Evolutionary conservation across 176 grass and related monocot genomes (phyloP), one percentile per base, ranked within the genome.

Genomic region (Eragrostis nindensis): DNA sequence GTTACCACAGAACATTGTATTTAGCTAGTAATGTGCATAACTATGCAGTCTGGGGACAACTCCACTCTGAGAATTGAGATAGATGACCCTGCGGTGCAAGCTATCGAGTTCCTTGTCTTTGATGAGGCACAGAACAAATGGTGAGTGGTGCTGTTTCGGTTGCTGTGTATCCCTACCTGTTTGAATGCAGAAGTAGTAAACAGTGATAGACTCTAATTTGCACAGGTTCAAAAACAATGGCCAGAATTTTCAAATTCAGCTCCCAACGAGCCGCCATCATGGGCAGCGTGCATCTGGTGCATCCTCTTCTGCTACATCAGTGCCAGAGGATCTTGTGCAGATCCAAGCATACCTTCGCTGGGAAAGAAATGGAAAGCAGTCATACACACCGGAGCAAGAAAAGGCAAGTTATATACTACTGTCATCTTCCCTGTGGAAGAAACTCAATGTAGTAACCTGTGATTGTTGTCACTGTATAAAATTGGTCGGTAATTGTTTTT

Each of bases 321-420:
- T 99, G 50, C 96, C 90, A 26, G 96, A 95, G 86, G 96, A 99
- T 68, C 93, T 99, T 80, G 96, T 99, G 78, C 92, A 93, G 87
- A 91, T 99, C 48, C 96, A 99, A 90, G 89, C 96, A 39, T 99
- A 93, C 86, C 71, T 99, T 82, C 88, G 92, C 41, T 99, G 96
- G 96, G 96, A 99, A 91, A 93, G 92, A 86, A 91, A 80, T 2
- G 96, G 96, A 82, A 99, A 93, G 47, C 90, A 91, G 78, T 90
- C 87, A 75, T 99, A 99, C 84, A 86, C 90, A 76, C 86, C 92
- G 70, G 90, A 99, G 64, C 86, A 93, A 83, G 96, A 99, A 83
- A 93, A 91, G 96, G 96, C 49, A 84, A 71, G 74, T 86, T 56
- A 64, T 60, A 45, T 68, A 62, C 53, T 54, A 53, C 47, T 63